Conservation (phyloP, 1,139 yeast species). For the Sugiyamaella xylanicola region DNA sequence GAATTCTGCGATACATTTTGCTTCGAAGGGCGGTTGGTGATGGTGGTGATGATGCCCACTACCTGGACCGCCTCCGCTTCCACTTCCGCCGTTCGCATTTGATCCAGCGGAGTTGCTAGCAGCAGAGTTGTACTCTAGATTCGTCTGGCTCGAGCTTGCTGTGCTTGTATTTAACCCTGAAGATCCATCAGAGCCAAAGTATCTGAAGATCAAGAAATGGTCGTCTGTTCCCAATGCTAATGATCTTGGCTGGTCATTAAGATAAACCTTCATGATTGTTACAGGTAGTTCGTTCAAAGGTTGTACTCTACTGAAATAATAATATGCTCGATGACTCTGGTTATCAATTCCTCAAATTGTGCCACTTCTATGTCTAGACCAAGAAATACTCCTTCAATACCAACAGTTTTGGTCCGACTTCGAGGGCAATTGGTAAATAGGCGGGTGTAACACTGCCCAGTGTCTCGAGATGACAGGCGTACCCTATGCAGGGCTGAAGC, state of each 20-base stretch:
- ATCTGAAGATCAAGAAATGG: slow-evolving; percentile 41
- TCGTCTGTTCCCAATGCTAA: slow-evolving; percentile 42
- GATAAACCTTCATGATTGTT: slow-evolving; percentile 39
- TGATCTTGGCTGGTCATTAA: slow-evolving; percentile 42
- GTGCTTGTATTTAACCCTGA: slow-evolving; percentile 20
- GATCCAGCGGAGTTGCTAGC: neutral
- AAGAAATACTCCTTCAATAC: too few species aligned
- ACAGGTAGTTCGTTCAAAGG: neutral
- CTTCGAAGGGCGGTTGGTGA: slow-evolving; percentile 15
- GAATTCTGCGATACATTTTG: slow-evolving; percentile 46
- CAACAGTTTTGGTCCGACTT: too few species aligned
- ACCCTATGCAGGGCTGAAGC: too few species aligned
- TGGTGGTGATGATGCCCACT: slow-evolving; percentile 10
- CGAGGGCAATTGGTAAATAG: too few species aligned
- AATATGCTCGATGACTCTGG: too few species aligned
- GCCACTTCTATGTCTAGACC: too few species aligned
- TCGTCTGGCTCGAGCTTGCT: slow-evolving; percentile 12
- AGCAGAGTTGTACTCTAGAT: slow-evolving; percentile 21
- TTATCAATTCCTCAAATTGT: too few species aligned
- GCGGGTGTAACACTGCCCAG: too few species aligned
- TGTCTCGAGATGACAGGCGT: too few species aligned
- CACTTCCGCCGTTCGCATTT: slow-evolving; percentile 4
- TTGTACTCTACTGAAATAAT: too few species aligned
- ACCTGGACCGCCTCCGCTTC: slow-evolving; percentile 9
- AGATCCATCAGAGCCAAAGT: slow-evolving; percentile 33